phyloP scores from a whole-genome alignment of 2,329 filamentous ascomycete genomes.

The Leptographium flavum region DNA sequence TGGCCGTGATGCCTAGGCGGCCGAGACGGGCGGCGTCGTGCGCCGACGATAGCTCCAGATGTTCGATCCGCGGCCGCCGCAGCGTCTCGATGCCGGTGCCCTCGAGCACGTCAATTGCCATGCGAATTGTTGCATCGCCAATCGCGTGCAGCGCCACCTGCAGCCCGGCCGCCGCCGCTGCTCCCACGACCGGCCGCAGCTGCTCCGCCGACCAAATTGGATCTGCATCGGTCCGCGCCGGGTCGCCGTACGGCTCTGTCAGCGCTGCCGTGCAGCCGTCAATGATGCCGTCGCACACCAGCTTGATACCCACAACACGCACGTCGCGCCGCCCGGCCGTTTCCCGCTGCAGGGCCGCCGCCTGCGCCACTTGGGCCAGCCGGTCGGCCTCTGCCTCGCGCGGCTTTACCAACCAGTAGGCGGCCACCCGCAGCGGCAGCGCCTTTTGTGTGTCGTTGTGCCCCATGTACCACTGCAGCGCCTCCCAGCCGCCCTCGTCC shows the following conservation, averaged over 20 bases:
- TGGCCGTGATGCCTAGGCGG: conserved; percentile 43
- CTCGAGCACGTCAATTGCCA: conserved; percentile 41
- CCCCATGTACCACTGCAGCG: conserved; percentile 24
- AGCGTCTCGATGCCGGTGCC: conserved; percentile 16
- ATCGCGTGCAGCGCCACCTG: conserved; percentile 54
- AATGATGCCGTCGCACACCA: conserved; percentile 51
- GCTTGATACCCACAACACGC: conserved; percentile 46
- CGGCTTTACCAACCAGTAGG: conserved; percentile 41
- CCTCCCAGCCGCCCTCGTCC: conserved; percentile 40
- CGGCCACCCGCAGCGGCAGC: conserved; percentile 33
- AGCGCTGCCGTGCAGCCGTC: conserved; percentile 51
- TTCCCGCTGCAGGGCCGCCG: conserved; percentile 26
- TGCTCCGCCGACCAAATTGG: conserved; percentile 40
- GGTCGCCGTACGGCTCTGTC: conserved; percentile 40
- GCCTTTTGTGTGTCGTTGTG: conserved; percentile 5
- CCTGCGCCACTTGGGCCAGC: conserved; percentile 34
- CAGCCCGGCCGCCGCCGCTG: conserved; percentile 37
- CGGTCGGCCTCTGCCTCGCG: conserved; percentile 27
- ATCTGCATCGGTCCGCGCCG: conserved; percentile 22
- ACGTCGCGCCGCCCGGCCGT: conserved; percentile 24
- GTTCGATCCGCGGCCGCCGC: conserved; percentile 48
- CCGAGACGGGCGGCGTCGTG: conserved; percentile 43
- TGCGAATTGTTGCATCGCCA: conserved; percentile 42
- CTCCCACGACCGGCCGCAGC: conserved; percentile 36
- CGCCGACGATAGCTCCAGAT: conserved; percentile 43